Base-by-base conservation (phyloP, 345 rosid genomes). In the Populus tremula region DNA sequence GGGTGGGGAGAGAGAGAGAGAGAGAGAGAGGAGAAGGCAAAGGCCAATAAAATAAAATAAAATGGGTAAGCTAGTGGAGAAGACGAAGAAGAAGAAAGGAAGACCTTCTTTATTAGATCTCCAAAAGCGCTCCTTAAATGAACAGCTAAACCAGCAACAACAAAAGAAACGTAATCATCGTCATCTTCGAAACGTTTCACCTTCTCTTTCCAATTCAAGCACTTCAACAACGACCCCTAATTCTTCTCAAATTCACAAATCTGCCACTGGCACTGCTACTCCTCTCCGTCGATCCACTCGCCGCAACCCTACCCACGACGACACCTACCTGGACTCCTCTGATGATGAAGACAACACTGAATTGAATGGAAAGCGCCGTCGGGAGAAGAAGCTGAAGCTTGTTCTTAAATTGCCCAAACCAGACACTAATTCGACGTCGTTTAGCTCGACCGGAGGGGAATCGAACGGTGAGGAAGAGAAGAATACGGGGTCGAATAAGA, bases 241-340 rank as follows among this genome's bases (percentile, higher is more conserved):
- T 36, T 35, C 73, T 35, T 8, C 87, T 4, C 75, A 74, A 70
- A 87, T 81, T 89, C 80, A 82, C 86, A 81, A 80, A 31, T 63
- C 79, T 77, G 84, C 87, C 85, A 73, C 90, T 35, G 9, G 12
- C 62, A 56, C 27, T 72, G 67, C 84, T 12, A 62, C 76, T 76
- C 74, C 80, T 33, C 74, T 49, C 62, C 93, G 90, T 75, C 89
- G 93, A 84, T 90, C 91, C 78, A 50, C 85, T 39, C 89, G 93
- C 84, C 88, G 88, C 20, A 63, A 70, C 45, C 69, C 71, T 29
- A 56, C 27, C 53, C 36, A 36, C 71, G 13, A 53, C 39, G 25
- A 70, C 45, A 29, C 29, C 64, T 53, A 53, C 23, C 64, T 16
- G 10, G 78, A 66, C 9, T 56, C 65, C 0, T 49, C 41, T 1